A percentile compares a stretch with the other conserved stretches of the same genome.
Conservation (phyloP, 352 stramenopile genomes). For the Globisporangium alternatum region DNA sequence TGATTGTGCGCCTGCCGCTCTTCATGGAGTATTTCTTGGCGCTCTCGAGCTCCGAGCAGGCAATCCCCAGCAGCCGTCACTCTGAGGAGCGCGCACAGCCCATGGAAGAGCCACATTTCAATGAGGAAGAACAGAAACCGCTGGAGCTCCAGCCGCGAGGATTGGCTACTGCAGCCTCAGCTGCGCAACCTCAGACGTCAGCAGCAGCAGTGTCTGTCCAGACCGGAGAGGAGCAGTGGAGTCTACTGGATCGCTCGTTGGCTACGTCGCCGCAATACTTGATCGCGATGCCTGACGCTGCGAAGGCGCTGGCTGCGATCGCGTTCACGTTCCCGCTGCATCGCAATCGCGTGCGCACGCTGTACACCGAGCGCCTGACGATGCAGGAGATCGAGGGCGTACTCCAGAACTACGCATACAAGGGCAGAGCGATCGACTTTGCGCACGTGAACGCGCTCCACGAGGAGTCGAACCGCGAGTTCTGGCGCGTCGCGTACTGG, state of each 20-base stretch:
- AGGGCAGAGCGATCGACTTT: conserved; percentile 34
- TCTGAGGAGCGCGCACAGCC: not conserved
- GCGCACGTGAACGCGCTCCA: conserved; percentile 38
- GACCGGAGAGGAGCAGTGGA: conserved; percentile 20
- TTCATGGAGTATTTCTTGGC: conserved; percentile 83
- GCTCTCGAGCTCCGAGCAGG: conserved; percentile 23
- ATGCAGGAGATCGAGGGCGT: conserved; percentile 43
- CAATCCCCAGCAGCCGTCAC: not conserved
- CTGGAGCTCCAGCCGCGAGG: not conserved
- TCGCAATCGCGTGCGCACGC: conserved; percentile 30
- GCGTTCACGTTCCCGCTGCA: conserved; percentile 61
- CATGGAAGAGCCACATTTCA: not conserved
- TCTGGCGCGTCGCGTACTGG: conserved; percentile 62
- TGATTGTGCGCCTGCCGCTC: conserved; percentile 61
- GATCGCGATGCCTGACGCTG: conserved; percentile 55
- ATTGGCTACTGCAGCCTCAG: not conserved
- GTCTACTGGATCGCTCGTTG: conserved; percentile 40
- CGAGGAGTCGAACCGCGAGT: conserved; percentile 37
- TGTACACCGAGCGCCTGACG: conserved; percentile 46
- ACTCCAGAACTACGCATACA: conserved; percentile 37
- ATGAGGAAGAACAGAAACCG: conserved; percentile 32
- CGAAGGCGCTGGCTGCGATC: conserved; percentile 44
- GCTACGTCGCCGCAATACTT: conserved; percentile 42
- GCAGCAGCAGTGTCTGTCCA: no score
- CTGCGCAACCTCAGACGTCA: not conserved